Evolutionary conservation across 1,139 yeast species (phyloP), one percentile per base, ranked within the genome.

Genomic region (Hanseniaspora uvarum): DNA sequence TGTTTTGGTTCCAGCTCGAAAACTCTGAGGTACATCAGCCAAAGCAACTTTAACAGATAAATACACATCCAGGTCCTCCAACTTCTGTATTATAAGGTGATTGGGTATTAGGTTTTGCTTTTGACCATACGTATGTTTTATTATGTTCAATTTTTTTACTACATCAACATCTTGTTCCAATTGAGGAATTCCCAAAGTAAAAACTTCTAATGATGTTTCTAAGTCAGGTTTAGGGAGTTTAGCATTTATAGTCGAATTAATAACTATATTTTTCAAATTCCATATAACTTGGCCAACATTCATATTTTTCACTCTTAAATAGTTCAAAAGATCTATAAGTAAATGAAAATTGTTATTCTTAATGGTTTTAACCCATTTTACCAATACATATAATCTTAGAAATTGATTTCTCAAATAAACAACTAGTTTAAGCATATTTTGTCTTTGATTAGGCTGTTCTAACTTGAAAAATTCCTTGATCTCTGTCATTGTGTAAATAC

Each of bases 191-290:
- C 95, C 95, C 46, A 78, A 74, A 40, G 81, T 76, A 51, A 88
- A 71, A 1, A 92, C 96, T 63, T 92, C 95, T 59, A 92, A 71
- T 1, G 95, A 87, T 0, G 96, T 88, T 41, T 80, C 76, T 34
- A 92, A 68, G 66, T 92, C 97, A 0, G 95, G 92, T 66, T 87
- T 86, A 7, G 96, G 94, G 56, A 89, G 70, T 63, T 87, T 86
- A 1, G 97, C 97, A 19, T 89, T 86, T 5, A 81, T 74, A 57
- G 88, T 73, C 37, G 83, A 79, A 40, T 81, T 78, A 59, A 84
- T 83, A 33, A 79, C 68, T 53, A 78, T 79, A 48, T 75, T 75
- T 59, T 72, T 76, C 37, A 79, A 75, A 50, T 73, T 85, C 81
- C 74, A 78, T 49, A 74, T 74, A 55, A 83, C 80, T 57, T 86